phyloP scores from a whole-genome alignment of 192 early-diverging fungal genomes.

The Mortierella hygrophila region DNA sequence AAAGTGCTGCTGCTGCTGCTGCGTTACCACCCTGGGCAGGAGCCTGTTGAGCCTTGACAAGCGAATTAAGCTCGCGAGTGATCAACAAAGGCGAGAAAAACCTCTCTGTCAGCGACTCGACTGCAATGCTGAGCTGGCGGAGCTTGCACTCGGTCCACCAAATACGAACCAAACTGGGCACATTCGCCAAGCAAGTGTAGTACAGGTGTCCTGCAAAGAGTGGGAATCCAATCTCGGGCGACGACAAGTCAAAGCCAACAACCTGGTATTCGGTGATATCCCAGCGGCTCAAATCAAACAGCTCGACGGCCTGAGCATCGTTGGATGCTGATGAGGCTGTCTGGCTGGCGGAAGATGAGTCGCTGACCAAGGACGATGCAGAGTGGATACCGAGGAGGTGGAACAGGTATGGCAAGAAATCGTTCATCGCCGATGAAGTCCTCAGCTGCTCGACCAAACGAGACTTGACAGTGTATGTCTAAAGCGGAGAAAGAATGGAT shows the following conservation, averaged over 20 bases:
- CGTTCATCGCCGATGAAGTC: constrained; percentile 59
- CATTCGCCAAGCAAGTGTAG: constrained; percentile 67
- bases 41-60: constrained; percentile 54
- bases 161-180: constrained; percentile 77
- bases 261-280: constrained; percentile 74
- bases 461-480: constrained; percentile 76
- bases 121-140: constrained; percentile 76
- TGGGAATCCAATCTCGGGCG: constrained; percentile 66
- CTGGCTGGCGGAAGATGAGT: constrained; percentile 39
- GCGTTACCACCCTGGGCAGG: constrained; percentile 62
- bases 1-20: constrained; percentile 36
- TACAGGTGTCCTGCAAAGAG: constrained; percentile 84
- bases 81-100: constrained; percentile 76
- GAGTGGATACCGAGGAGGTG: constrained; percentile 70
- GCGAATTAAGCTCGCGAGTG: constrained; percentile 67
- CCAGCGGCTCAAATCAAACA: constrained; percentile 80
- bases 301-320: constrained; percentile 35
- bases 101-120: constrained; percentile 83
- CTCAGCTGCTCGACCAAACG: constrained; percentile 70
- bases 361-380: constrained; percentile 50
- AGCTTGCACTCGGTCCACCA: constrained; percentile 90
- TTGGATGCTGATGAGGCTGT: not conserved
- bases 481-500: constrained; percentile 7
- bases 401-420: constrained; percentile 74
- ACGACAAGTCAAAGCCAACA: constrained; percentile 60